phyloP scores from a whole-genome alignment of 2,329 filamentous ascomycete genomes.

The Teratosphaeriaceae sp. region DNA sequence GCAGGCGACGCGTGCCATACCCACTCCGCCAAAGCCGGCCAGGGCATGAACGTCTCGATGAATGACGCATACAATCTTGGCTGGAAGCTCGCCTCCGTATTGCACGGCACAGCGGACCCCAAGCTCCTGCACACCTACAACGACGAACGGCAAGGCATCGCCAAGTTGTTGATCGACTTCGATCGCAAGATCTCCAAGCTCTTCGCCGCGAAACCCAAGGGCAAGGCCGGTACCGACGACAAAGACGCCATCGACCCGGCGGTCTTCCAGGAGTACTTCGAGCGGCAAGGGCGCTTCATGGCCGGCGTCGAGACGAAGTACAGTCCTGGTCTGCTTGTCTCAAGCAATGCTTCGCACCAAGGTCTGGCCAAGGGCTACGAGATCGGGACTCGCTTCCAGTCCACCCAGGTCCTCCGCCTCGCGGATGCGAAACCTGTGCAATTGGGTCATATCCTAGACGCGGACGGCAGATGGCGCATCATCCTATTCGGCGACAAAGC shows the following conservation, averaged over 20 bases:
- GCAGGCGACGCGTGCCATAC: slow-evolving; percentile 58
- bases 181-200: slow-evolving; percentile 43
- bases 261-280: slow-evolving; percentile 27
- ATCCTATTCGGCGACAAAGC: slow-evolving; percentile 24
- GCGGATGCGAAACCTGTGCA: slow-evolving; percentile 31
- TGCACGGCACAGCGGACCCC: slow-evolving; percentile 28
- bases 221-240: slow-evolving; percentile 16
- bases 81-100: slow-evolving; percentile 49
- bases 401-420: slow-evolving; percentile 24
- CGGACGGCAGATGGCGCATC: slow-evolving; percentile 29
- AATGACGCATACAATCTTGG: slow-evolving; percentile 57
- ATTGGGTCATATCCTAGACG: slow-evolving; percentile 28
- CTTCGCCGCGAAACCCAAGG: slow-evolving; percentile 35
- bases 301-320: slow-evolving; percentile 27
- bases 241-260: slow-evolving; percentile 27
- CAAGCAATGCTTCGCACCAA: slow-evolving; percentile 18
- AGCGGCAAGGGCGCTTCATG: slow-evolving; percentile 27
- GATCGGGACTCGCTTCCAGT: slow-evolving; percentile 29
- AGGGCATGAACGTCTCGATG: slow-evolving; percentile 68
- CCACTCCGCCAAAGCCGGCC: slow-evolving; percentile 56
- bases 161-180: slow-evolving; percentile 57
- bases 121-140: slow-evolving; percentile 46
- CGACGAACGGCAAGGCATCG: slow-evolving; percentile 51
- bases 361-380: slow-evolving; percentile 25
- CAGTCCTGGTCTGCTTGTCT: slow-evolving; percentile 19